Conservation (phyloP, 2,329 filamentous ascomycete genomes). For the Cercospora citrullina region DNA sequence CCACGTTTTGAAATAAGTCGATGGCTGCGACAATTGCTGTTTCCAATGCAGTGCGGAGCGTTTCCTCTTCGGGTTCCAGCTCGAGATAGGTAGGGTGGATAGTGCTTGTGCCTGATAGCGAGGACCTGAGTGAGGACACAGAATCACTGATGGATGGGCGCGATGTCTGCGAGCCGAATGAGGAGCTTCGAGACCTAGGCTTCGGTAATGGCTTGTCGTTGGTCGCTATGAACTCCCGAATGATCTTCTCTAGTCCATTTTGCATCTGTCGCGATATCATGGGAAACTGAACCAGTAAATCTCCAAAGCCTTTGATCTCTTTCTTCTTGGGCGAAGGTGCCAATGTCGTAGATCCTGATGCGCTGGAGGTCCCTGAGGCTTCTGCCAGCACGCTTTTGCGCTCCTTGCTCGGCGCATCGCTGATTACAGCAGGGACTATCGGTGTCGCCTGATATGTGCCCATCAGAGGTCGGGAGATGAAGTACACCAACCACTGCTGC, state of each 20-base stretch:
- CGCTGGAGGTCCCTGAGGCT: constrained; percentile 29
- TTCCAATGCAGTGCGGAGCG: constrained; percentile 85
- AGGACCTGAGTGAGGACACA: constrained; percentile 39
- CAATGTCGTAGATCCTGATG: constrained; percentile 24
- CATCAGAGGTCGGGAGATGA: constrained; percentile 84
- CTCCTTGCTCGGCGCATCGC: constrained; percentile 38
- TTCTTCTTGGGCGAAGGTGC: constrained; percentile 69
- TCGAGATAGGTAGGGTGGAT: constrained; percentile 58
- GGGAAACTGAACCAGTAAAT: constrained; percentile 86
- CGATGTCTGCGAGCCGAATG: constrained; percentile 39
- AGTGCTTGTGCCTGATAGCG: constrained; percentile 42
- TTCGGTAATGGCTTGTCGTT: constrained; percentile 78
- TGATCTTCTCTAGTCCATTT: constrained; percentile 80
- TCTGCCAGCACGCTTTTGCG: constrained; percentile 35
- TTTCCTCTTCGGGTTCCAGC: constrained; percentile 85
- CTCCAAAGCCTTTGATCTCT: constrained; percentile 85
- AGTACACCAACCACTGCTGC: constrained; percentile 94
- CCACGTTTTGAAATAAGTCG: constrained; percentile 91
- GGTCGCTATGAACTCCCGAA: constrained; percentile 82
- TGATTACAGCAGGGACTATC: constrained; percentile 63
- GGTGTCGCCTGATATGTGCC: constrained; percentile 77
- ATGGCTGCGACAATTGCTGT: constrained; percentile 91
- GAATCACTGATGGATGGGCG: constrained; percentile 38
- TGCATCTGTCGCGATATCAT: constrained; percentile 98
- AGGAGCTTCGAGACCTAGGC: constrained; percentile 37